Evolutionary conservation across 2,329 filamentous ascomycete species (phyloP), one percentile per base, ranked within the genome.

Genomic region (Talaromyces piceae): DNA sequence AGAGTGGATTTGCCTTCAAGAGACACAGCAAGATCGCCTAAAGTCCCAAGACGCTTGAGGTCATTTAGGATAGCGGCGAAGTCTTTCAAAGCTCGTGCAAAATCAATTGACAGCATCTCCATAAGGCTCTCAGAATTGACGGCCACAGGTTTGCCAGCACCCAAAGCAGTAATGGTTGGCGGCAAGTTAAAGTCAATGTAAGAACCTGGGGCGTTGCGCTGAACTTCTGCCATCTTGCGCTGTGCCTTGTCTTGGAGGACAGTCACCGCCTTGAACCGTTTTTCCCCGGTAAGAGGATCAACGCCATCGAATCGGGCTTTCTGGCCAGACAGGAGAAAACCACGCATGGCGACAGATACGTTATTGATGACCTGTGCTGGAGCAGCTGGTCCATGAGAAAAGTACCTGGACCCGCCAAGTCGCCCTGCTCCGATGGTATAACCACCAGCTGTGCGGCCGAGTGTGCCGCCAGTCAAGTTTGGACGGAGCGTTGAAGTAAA

Each of bases 351-450:
- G 60, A 90, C 84, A 11, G 89, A 95, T n/a, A 96, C 91, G 69
- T 95, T 95, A 68, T 93, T 87, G 47, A 97, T 81, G 44, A 97
- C 89, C 67, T 97, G 88, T 1, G 91, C 89, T 33, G 89, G 90
- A 6, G 85, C 82, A 8, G 88, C 86, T 1, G 91, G 89, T 1
- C 83, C 81, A 71, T 96, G 91, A 1, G 89, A 94, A 72, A 97
- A 97, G 74, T 91, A 91, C 58, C 91, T 81, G 22, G 84, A 82
- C 41, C 86, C 87, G 58, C 87, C 83, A 53, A 81, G 67, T 44
- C 83, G 78, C 27, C 84, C 85, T 46, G 83, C 81, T 26, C 88
- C 88, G 51, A 78, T 72, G 33, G 88, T 73, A 57, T 98, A 98
- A n/a, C 93, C 93, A 58, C 91, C 90, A 6, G 91, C 88, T 33